phyloP scores from a whole-genome alignment of 2,329 filamentous ascomycete species.

The Aspergillus udagawae region DNA sequence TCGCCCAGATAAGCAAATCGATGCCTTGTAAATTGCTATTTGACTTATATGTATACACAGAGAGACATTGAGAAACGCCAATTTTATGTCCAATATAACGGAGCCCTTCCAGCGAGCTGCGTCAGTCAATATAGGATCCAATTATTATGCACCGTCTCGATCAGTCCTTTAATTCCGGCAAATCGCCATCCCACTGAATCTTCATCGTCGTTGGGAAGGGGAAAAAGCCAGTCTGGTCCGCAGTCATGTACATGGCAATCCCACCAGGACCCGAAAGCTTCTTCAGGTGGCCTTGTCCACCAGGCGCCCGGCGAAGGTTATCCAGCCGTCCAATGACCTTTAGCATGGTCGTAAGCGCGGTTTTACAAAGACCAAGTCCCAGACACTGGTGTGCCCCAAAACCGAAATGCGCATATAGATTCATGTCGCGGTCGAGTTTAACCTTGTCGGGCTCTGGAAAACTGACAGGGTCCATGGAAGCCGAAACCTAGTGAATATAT shows the following conservation, averaged over 20 bases:
- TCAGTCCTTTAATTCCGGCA: slow-evolving; percentile 19
- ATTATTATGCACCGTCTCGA: neutral
- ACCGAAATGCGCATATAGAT: slow-evolving; percentile 62
- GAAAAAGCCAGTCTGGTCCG: slow-evolving; percentile 39
- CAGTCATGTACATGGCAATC: slow-evolving; percentile 42
- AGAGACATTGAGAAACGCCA: neutral
- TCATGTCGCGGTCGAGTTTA: slow-evolving; percentile 58
- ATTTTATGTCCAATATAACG: neutral
- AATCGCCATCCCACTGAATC: slow-evolving; percentile 40
- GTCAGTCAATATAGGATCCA: neutral
- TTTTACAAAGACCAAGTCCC: slow-evolving; percentile 40
- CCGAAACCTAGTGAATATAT: slow-evolving; percentile 24
- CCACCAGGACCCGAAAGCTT: slow-evolving; percentile 37
- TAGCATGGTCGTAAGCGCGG: slow-evolving; percentile 37
- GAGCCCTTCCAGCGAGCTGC: neutral
- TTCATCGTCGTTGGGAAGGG: slow-evolving; percentile 45
- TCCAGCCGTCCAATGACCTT: slow-evolving; percentile 39
- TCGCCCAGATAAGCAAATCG: no score
- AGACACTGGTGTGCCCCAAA: slow-evolving; percentile 61
- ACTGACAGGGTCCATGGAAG: slow-evolving; percentile 32
- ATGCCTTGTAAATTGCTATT: neutral
- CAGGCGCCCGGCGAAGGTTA: slow-evolving; percentile 40
- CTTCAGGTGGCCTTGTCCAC: slow-evolving; percentile 39
- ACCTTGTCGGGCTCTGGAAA: slow-evolving; percentile 46
- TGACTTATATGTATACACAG: neutral